A percentile compares a stretch with the other conserved stretches of the same genome.
Conservation (phyloP, 2,329 filamentous ascomycete genomes). For the Exophiala phaeomuriformis region DNA sequence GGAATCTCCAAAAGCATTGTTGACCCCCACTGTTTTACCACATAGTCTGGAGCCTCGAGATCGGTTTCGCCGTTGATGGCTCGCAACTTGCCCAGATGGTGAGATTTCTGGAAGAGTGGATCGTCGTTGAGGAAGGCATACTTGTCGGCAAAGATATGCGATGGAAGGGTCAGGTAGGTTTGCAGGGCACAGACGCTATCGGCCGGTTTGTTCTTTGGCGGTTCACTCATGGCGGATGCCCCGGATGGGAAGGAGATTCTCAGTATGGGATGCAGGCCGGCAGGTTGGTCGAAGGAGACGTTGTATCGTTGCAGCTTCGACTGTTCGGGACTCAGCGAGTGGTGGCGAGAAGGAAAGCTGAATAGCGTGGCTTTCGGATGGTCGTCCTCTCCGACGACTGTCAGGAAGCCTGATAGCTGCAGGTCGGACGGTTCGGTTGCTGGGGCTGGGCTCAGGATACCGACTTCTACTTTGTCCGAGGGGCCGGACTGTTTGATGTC, state of each 20-base stretch:
- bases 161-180: conserved; percentile 75
- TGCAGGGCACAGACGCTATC: conserved; percentile 63
- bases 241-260: conserved; percentile 54
- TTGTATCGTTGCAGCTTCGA: conserved; percentile 49
- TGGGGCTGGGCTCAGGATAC: conserved; percentile 62
- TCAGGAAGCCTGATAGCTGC: conserved; percentile 68
- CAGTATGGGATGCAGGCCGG: conserved; percentile 76
- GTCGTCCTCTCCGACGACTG: conserved; percentile 66
- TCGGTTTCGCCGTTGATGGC: conserved; percentile 71
- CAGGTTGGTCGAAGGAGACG: conserved; percentile 59
- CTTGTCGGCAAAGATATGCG: conserved; percentile 72
- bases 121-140: conserved; percentile 62
- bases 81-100: conserved; percentile 64
- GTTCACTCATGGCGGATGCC: conserved; percentile 42
- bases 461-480: conserved; percentile 57
- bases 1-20: conserved; percentile 67
- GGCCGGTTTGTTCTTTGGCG: conserved; percentile 31
- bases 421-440: conserved; percentile 60
- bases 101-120: conserved; percentile 66
- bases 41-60: conserved; percentile 83
- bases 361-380: conserved; percentile 70
- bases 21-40: conserved; percentile 69
- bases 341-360: conserved; percentile 74
- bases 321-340: conserved; percentile 41
- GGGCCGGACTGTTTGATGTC: conserved; percentile 10